phyloP scores from a whole-genome alignment of 2,329 filamentous ascomycete species.

The Bipolaris sorokiniana region DNA sequence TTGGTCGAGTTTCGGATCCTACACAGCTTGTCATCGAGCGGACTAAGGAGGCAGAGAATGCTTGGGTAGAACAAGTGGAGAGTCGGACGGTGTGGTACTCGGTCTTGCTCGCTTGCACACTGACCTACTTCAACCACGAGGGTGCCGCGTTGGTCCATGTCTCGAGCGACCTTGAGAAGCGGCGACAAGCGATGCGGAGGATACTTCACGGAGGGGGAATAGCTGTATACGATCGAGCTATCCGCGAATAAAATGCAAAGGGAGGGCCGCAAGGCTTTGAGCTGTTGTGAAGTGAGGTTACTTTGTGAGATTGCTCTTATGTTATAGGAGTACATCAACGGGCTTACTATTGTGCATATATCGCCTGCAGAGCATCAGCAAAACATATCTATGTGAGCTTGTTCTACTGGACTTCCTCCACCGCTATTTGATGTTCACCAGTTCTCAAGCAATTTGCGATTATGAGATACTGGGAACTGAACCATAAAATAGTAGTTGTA shows the following conservation, averaged over 20 bases:
- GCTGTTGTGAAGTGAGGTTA: slow-evolving; percentile 3
- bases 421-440: too few relatives aligned
- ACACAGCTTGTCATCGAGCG: slow-evolving; percentile 9
- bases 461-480: too few relatives aligned
- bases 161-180: background rate
- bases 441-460: too few relatives aligned
- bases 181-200: slow-evolving; percentile 5
- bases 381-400: too few relatives aligned
- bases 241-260: slow-evolving; percentile 14
- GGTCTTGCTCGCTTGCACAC: slow-evolving; percentile 17
- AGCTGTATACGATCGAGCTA: slow-evolving; percentile 12
- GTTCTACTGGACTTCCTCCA: too few relatives aligned
- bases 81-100: slow-evolving; percentile 12
- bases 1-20: background rate
- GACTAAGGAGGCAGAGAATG: slow-evolving; percentile 15
- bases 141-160: slow-evolving; percentile 2
- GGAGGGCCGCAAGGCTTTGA: slow-evolving; percentile 13
- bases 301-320: too few relatives aligned
- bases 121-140: slow-evolving; percentile 19
- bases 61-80: slow-evolving; percentile 9
- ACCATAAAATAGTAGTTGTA: too few relatives aligned
- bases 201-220: slow-evolving; percentile 8
- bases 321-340: too few relatives aligned
- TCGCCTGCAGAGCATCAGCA: too few relatives aligned
- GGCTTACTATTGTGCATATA: too few relatives aligned